Evolutionary conservation across 2,329 filamentous ascomycete species (phyloP).

Genomic region (Leptodontidium sp.): DNA sequence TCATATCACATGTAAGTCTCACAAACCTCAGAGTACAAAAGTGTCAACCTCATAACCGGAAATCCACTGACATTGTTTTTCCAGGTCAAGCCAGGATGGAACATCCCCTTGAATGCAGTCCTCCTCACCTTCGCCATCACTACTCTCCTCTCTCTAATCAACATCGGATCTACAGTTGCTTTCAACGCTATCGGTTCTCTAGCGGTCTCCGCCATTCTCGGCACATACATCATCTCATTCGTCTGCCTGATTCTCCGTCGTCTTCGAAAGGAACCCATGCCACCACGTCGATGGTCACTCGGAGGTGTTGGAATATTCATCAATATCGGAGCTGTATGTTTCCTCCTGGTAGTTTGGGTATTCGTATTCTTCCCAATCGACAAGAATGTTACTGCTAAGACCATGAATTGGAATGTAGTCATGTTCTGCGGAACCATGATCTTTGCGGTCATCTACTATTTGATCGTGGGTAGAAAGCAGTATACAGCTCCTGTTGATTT

Average conservation of each 20-base stretch:
- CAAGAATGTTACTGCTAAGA: constrained; percentile 47
- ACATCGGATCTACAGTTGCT: constrained; percentile 57
- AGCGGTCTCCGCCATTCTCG: constrained; percentile 56
- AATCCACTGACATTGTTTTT: constrained; percentile 32
- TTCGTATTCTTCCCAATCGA: constrained; percentile 57
- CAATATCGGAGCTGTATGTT: constrained; percentile 53
- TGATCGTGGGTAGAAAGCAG: constrained; percentile 44
- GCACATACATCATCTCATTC: constrained; percentile 58
- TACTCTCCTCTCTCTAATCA: constrained; percentile 49
- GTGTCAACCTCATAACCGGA: not conserved
- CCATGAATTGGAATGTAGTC: constrained; percentile 54
- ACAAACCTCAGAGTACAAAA: not conserved
- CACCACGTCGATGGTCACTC: constrained; percentile 50
- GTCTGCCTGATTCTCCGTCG: constrained; percentile 53
- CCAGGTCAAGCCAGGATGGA: constrained; percentile 47
- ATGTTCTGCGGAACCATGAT: constrained; percentile 33
- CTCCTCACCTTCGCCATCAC: constrained; percentile 34
- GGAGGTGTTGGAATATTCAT: constrained; percentile 52
- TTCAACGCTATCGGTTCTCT: constrained; percentile 62
- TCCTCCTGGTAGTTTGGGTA: constrained; percentile 54
- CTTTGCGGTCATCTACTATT: constrained; percentile 41
- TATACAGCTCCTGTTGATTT: constrained; percentile 41
- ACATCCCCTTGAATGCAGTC: constrained; percentile 52
- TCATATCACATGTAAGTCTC: constrained; percentile 47
- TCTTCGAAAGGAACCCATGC: constrained; percentile 37